Percentiles rank a stretch among this genome's conserved stretches.
These are phyloP conservation scores for Silene noctiflora DNA, from an alignment of 179 eudicot genomes.

Conservation along the genomic window DNA sequence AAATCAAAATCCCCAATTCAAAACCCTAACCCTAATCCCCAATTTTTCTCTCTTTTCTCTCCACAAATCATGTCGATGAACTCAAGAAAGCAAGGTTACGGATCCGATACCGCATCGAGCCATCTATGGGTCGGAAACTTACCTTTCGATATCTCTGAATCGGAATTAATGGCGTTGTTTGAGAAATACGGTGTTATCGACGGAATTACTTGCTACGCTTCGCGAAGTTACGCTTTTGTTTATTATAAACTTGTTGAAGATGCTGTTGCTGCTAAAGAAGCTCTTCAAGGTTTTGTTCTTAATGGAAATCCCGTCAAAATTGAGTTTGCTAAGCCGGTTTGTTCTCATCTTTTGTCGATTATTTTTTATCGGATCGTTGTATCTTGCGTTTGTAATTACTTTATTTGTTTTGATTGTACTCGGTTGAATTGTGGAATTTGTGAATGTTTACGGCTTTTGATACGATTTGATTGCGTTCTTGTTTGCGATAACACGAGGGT, in stretches of 20 bases:
- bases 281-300: slow-evolving; percentile 51
- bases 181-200: slow-evolving; percentile 57
- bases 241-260: slow-evolving; percentile 50
- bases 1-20: slow-evolving; percentile 9
- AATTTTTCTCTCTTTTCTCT: background rate
- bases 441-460: background rate
- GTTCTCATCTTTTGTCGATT: slow-evolving; percentile 37
- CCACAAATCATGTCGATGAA: slow-evolving; percentile 8
- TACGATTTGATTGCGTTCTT: background rate
- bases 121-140: slow-evolving; percentile 87
- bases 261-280: slow-evolving; percentile 49
- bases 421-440: background rate
- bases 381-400: slow-evolving; percentile 11
- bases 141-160: slow-evolving; percentile 49
- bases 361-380: background rate
- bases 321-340: slow-evolving; percentile 90
- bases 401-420: background rate
- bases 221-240: slow-evolving; percentile 67
- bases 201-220: slow-evolving; percentile 51
- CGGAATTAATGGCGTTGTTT: slow-evolving; percentile 51
- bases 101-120: slow-evolving; percentile 36
- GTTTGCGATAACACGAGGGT: background rate
- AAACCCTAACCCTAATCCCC: background rate
- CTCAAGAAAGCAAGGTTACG: slow-evolving; percentile 22
- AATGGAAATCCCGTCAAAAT: slow-evolving; percentile 58